Evolutionary conservation across 495 filamentous ascomycete species (phyloP), one percentile per base, ranked within the genome.

Genomic region (Penicillium coffeae): DNA sequence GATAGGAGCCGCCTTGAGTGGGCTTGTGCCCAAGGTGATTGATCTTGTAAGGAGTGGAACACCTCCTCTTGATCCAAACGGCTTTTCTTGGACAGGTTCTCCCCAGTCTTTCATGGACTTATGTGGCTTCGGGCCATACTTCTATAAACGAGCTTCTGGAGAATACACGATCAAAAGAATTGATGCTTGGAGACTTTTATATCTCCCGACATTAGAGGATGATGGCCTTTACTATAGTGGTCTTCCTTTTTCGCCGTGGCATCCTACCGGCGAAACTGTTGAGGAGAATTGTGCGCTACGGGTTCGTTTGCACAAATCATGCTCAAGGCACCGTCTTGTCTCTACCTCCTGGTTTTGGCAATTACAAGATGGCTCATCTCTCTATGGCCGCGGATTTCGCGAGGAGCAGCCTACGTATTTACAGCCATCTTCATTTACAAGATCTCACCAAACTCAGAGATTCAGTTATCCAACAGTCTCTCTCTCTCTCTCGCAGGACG

Each of bases 61-160:
- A 14, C 55, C 48, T 35, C 50, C 50, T 10, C 32, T 58, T 13
- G 42, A 62, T 37, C 45, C 45, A 16, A 21, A 44, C 18, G 54
- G 48, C 18, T 62, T 50, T 39, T 19, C 51, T 10, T 62, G 55
- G 52, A 62, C 48, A 18, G 47, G 45, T 21, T 48, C 21, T 50
- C 46, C 47, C 9, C 49, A 55, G 40, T 42, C 34, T n/a, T 62
- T 58, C 21, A 58, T 58, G 45, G 54, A 62, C 42, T 27, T 42
- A 41, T 16, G 45, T 25, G 58, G 54, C 15, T 18, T 18, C 22
- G 58, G 58, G 12, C 54, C 51, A 41, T 57, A 58, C 45, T n/a
- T 40, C 25, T 30, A 30, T 30, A 30, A 10, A 30, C 25, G 25
- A 30, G 25, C 25, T 37, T 37, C 35, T 14, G 35, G 35, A 4